phyloP scores from a whole-genome alignment of 2,329 filamentous ascomycete genomes.

The Phyllosticta citribraziliensis region DNA sequence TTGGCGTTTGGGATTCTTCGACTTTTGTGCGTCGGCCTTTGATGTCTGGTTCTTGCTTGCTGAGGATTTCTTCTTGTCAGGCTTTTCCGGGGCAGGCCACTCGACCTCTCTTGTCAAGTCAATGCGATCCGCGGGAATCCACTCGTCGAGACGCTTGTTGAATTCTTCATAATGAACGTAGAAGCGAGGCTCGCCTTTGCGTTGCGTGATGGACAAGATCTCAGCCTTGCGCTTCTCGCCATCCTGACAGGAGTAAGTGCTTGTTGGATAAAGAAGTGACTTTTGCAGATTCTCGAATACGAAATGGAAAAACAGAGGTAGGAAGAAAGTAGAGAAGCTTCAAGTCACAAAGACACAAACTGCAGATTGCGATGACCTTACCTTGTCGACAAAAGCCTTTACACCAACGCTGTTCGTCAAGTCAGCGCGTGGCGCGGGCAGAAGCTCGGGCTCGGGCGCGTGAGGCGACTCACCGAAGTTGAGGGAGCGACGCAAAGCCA shows the following conservation, averaged over 20 bases:
- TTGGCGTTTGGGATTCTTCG: conserved; percentile 37
- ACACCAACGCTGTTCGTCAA: conserved; percentile 47
- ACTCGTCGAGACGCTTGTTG: conserved; percentile 85
- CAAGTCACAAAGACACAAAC: no score
- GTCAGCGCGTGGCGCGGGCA: conserved; percentile 9
- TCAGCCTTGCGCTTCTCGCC: conserved; percentile 84
- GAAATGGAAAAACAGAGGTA: neutral
- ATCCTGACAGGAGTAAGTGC: conserved; percentile 40
- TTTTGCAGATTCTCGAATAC: neutral
- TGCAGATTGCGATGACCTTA: conserved; percentile 26
- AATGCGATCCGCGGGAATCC: conserved; percentile 73
- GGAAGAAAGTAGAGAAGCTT: neutral
- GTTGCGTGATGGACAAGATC: conserved; percentile 86
- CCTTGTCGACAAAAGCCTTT: conserved; percentile 62
- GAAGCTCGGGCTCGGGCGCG: neutral
- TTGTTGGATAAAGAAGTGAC: neutral
- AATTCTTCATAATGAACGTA: conserved; percentile 98
- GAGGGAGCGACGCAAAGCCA: conserved; percentile 74
- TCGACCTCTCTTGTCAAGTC: conserved; percentile 87
- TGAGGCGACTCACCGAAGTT: conserved; percentile 55
- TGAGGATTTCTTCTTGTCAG: conserved; percentile 73
- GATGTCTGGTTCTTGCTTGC: conserved; percentile 17
- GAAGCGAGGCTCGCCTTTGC: conserved; percentile 78
- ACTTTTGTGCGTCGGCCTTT: conserved; percentile 32
- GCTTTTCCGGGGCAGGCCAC: conserved; percentile 87